phyloP scores from a whole-genome alignment of 768 basidiomycete species.

The Auricularia auricula-judae region DNA sequence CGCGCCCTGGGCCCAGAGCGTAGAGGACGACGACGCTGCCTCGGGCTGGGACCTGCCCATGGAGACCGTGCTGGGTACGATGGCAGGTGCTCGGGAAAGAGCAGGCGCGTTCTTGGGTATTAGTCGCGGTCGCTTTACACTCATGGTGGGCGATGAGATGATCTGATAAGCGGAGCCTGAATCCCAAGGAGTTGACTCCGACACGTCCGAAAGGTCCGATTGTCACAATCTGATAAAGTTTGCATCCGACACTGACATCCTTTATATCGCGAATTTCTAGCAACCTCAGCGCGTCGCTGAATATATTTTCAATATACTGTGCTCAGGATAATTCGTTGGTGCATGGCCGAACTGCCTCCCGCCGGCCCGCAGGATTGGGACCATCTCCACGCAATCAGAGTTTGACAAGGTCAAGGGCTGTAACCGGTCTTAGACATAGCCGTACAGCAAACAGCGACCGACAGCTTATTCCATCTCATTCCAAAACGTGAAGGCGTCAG shows the following conservation, averaged over 20 bases:
- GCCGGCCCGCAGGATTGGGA: too few relatives aligned
- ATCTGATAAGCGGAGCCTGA: slow-evolving; percentile 2
- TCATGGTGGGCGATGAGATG: slow-evolving; percentile 6
- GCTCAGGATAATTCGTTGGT: too few relatives aligned
- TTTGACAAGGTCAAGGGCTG: too few relatives aligned
- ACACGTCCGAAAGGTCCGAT: neutral
- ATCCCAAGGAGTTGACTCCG: neutral
- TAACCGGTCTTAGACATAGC: too few relatives aligned
- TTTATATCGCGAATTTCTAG: too few relatives aligned
- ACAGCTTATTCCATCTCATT: neutral
- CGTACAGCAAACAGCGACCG: too few relatives aligned
- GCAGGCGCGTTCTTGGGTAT: neutral
- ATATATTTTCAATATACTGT: too few relatives aligned
- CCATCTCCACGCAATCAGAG: too few relatives aligned
- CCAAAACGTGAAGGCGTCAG: neutral
- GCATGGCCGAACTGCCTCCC: too few relatives aligned
- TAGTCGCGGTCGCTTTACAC: neutral
- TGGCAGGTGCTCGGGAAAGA: neutral
- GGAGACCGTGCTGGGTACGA: slow-evolving; percentile 3
- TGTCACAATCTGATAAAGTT: neutral
- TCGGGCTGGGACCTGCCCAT: slow-evolving; percentile 5
- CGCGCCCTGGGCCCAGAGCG: slow-evolving; percentile 69
- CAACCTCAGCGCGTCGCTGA: too few relatives aligned
- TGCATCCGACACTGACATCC: too few relatives aligned
- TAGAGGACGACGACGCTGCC: slow-evolving; percentile 37